Conservation (phyloP, 2,329 filamentous ascomycete species). For the Aureobasidium uvarum region DNA sequence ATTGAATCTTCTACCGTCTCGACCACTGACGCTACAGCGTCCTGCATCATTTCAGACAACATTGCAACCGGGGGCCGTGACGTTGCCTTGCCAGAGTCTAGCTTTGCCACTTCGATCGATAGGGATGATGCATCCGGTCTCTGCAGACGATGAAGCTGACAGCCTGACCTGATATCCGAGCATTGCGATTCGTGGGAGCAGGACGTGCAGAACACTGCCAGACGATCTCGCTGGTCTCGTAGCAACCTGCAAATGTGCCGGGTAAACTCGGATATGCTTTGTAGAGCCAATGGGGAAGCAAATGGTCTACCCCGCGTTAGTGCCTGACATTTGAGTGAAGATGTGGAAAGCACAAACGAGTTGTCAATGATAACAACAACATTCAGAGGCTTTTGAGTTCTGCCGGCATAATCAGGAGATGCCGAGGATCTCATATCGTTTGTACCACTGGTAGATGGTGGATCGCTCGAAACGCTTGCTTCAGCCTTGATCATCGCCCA, state of each 20-base stretch:
- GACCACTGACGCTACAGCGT: not conserved
- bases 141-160: slow-evolving; percentile 20
- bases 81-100: not conserved
- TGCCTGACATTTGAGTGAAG: not conserved
- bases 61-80: not conserved
- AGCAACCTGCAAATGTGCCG: slow-evolving; percentile 20
- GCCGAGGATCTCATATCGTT: not conserved
- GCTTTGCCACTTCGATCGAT: not conserved
- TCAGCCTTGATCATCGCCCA: slow-evolving; percentile 24
- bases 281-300: slow-evolving; percentile 8
- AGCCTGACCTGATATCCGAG: slow-evolving; percentile 18
- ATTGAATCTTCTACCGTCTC: not conserved
- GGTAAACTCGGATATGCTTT: not conserved
- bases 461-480: not conserved
- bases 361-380: slow-evolving; percentile 42
- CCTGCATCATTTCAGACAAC: slow-evolving; percentile 8
- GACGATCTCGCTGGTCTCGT: slow-evolving; percentile 5
- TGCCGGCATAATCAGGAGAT: not conserved
- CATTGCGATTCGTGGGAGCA: slow-evolving; percentile 14
- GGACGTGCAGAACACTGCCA: slow-evolving; percentile 18
- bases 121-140: slow-evolving; percentile 8
- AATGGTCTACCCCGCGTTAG: slow-evolving; percentile 17
- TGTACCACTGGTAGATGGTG: not conserved
- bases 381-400: slow-evolving; percentile 32
- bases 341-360: slow-evolving; percentile 34